These are phyloP conservation scores for Sugiyamaella americana DNA, from an alignment of 805 yeast genomes.

Conservation along the genomic window DNA sequence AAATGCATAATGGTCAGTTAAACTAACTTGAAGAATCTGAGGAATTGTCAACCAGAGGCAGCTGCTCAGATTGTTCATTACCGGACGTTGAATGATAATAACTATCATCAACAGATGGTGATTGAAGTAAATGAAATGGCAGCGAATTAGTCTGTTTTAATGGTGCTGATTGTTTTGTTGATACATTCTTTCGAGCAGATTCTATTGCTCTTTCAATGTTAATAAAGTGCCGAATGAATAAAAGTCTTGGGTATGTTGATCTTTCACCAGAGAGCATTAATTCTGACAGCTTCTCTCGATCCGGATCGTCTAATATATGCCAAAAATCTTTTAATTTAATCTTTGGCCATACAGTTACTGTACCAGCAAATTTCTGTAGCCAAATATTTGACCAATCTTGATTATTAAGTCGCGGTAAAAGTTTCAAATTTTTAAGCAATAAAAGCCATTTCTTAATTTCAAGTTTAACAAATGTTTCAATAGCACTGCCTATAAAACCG, in stretches of 20 bases:
- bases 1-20: no score
- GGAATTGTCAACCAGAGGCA: no score
- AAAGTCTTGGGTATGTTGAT: constrained; percentile 58
- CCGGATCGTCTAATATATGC: constrained; percentile 64
- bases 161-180: no score
- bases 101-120: no score
- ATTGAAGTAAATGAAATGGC: no score
- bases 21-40: no score
- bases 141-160: no score
- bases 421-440: constrained; percentile 55
- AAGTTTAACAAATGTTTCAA: constrained; percentile 62
- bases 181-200: constrained; percentile 13
- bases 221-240: constrained; percentile 59
- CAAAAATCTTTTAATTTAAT: constrained; percentile 52
- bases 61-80: no score
- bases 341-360: constrained; percentile 72
- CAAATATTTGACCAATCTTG: constrained; percentile 79
- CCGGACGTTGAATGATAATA: neutral
- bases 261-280: constrained; percentile 59
- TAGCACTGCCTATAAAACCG: constrained; percentile 66
- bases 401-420: constrained; percentile 61
- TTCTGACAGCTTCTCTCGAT: constrained; percentile 46
- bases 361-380: constrained; percentile 67
- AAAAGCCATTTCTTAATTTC: constrained; percentile 76
- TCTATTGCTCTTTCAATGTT: constrained; percentile 61